Base-by-base conservation (phyloP, 768 basidiomycete species). In the Strobilomyces dryophilus region DNA sequence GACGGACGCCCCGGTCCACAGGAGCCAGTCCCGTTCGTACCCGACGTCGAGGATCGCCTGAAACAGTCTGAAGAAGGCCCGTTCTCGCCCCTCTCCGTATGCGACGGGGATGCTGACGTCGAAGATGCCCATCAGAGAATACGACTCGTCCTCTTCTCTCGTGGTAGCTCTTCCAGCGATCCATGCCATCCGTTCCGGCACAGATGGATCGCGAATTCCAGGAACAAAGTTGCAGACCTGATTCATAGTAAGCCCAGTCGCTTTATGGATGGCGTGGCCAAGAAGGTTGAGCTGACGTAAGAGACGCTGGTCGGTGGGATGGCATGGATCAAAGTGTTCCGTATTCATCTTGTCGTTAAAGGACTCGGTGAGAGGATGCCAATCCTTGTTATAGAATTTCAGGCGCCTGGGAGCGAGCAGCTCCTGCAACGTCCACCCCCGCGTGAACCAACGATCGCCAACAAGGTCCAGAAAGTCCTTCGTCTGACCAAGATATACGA, bases 121-220 rank as follows among this genome's bases (percentile, higher is more conserved):
- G 11, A 64, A 56, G 3, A 64, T 18, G n/a, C 58, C 61, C 50
- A 64, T 53, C 36, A 64, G 32, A 3, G 52, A 58, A 42, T 63
- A 65, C 12, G 55, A 51, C 29, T 29, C 53, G 20, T 65, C 62
- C 44, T 63, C 62, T 5, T 42, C 37, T 24, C 52, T 42, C 5
- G 60, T 65, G n/a, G 62, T 63, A 0, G 6, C 46, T 32, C 63
- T 55, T 8, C 27, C 32, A 2, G 57, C 47, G 7, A 57, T 61
- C 62, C 63, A 63, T 3, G n/a, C 21, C 47, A 64, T 57, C 9
- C 47, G 37, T 15, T 42, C 45, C 17, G 52, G 42, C 5, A 59
- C 6, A 5, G 42, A 26, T 20, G 51, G 51, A 7, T 27, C n/a
- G 1, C 14, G 31, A 8, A 50, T 35, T 6, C 43, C 48, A n/a